A percentile compares a stretch with the other conserved stretches of the same genome.
phyloP scores from a whole-genome alignment of 2,329 filamentous ascomycete species.

The Nigrospora osmanthi region DNA sequence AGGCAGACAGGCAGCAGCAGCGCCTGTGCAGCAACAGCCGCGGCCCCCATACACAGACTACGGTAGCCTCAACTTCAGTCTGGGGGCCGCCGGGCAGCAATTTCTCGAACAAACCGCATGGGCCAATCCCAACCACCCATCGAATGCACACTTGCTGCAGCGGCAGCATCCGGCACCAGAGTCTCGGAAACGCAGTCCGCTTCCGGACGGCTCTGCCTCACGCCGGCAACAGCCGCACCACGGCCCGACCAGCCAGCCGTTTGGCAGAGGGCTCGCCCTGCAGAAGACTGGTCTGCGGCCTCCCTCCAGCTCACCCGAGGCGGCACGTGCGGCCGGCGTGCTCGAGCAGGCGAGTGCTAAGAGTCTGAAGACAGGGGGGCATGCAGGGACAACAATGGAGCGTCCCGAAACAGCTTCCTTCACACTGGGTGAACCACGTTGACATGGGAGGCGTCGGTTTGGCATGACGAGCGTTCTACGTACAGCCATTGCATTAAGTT shows the following conservation, averaged over 20 bases:
- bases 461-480: too few species aligned
- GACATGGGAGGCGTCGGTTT: too few species aligned
- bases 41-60: constrained; percentile 37
- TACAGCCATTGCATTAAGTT: too few species aligned
- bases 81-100: constrained; percentile 69
- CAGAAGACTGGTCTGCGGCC: constrained; percentile 15
- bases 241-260: constrained; percentile 11
- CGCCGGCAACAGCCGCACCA: constrained; percentile 23
- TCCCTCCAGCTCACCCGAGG: constrained; percentile 33
- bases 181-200: constrained; percentile 8
- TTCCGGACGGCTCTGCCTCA: constrained; percentile 24
- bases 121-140: constrained; percentile 81
- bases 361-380: constrained; percentile 11
- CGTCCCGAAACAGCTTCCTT: too few species aligned
- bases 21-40: constrained; percentile 21
- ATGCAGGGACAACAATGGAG: too few species aligned
- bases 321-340: constrained; percentile 27
- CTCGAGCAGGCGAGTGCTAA: constrained; percentile 22
- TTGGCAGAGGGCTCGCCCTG: constrained; percentile 16
- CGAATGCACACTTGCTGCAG: constrained; percentile 40
- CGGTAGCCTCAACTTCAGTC: constrained; percentile 37
- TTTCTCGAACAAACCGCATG: constrained; percentile 86
- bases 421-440: too few species aligned
- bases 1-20: constrained; percentile 21
- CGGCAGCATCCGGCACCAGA: constrained; percentile 29